Conservation (phyloP, 345 rosid species). For the Linum tenue region DNA sequence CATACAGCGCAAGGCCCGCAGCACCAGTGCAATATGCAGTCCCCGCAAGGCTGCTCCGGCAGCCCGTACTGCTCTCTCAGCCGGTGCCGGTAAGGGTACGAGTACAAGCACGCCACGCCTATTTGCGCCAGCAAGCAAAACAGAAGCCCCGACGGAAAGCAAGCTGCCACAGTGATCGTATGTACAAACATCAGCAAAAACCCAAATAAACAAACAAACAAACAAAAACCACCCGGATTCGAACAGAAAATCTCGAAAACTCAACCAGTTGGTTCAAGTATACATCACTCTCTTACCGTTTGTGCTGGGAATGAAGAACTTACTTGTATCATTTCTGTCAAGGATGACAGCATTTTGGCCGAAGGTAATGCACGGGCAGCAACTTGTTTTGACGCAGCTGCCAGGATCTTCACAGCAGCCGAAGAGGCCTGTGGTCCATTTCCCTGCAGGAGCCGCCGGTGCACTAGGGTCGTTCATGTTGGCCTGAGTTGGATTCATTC, state of each 20-base stretch:
- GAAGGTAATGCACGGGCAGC: conserved; percentile 17
- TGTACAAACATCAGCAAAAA: too few relatives aligned
- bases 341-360: conserved; percentile 19
- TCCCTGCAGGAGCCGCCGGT: neutral
- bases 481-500: too few relatives aligned
- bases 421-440: conserved; percentile 21
- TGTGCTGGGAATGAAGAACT: neutral
- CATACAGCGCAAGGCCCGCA: neutral
- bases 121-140: neutral
- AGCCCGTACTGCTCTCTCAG: neutral
- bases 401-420: conserved; percentile 18
- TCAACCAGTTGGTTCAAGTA: too few relatives aligned
- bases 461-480: too few relatives aligned
- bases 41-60: neutral
- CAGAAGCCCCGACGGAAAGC: neutral
- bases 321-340: conserved; percentile 19
- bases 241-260: too few relatives aligned
- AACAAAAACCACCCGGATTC: too few relatives aligned
- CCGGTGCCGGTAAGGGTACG: neutral
- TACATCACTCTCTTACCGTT: too few relatives aligned
- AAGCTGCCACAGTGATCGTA: neutral
- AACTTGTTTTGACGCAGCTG: conserved; percentile 12
- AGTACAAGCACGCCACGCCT: neutral
- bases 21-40: neutral
- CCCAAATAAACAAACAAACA: too few relatives aligned